A percentile compares a stretch with the other conserved stretches of the same genome.
phyloP scores from a whole-genome alignment of 202 grass and related monocot species.

The Brachypodium distachyon region DNA sequence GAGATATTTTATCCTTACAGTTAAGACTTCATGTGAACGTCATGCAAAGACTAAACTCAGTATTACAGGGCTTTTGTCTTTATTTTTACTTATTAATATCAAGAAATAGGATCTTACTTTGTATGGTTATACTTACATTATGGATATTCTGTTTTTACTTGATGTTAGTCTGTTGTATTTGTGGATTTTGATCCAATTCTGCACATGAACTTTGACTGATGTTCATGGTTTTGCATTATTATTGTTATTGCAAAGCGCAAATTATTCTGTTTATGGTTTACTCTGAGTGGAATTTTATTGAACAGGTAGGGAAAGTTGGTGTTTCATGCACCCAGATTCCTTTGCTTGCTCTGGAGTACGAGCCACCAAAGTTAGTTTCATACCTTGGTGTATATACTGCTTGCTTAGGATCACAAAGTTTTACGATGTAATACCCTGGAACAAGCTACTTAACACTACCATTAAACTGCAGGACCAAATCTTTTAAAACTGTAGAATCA shows the following conservation, averaged over 20 bases:
- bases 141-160: neutral
- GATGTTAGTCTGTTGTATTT: neutral
- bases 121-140: neutral
- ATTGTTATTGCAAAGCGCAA: neutral
- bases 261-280: neutral
- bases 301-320: conserved; percentile 82
- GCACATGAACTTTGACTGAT: neutral
- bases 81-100: neutral
- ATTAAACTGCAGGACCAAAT: conserved; percentile 57
- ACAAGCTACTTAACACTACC: neutral
- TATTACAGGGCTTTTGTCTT: neutral
- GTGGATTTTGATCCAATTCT: neutral
- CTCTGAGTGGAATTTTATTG: conserved; percentile 17
- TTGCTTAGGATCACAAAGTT: neutral
- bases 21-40: neutral
- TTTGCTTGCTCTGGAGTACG: conserved; percentile 93
- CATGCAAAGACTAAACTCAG: neutral
- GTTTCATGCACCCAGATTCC: conserved; percentile 77
- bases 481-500: conserved; percentile 83
- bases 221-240: neutral
- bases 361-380: conserved; percentile 66
- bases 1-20: neutral
- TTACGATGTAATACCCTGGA: conserved; percentile 11
- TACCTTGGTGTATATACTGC: conserved; percentile 15
- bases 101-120: neutral